Conservation (phyloP, 208 protist species). For the Polymyxa betae region DNA sequence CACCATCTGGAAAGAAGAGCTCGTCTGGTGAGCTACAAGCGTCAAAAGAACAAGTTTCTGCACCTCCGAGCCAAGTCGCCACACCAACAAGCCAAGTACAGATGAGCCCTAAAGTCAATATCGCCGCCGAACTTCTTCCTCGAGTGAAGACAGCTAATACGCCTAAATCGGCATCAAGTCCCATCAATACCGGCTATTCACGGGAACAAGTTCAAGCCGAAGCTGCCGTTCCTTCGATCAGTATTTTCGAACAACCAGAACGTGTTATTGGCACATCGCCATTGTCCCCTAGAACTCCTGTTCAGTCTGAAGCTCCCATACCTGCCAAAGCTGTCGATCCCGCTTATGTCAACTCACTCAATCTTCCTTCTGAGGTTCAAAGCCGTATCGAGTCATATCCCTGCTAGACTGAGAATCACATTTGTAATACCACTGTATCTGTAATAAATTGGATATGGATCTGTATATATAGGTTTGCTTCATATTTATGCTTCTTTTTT, state of each 20-base stretch:
- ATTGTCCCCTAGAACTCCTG: background rate
- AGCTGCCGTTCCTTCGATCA: too few relatives aligned
- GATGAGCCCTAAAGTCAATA: background rate
- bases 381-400: too few relatives aligned
- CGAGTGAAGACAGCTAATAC: background rate
- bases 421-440: too few relatives aligned
- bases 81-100: background rate
- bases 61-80: background rate
- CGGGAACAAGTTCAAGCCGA: background rate
- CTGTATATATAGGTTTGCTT: too few relatives aligned
- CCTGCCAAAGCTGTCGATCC: background rate
- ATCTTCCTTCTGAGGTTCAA: background rate
- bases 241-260: too few relatives aligned
- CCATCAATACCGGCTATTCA: background rate
- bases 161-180: background rate
- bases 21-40: too few relatives aligned
- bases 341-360: background rate
- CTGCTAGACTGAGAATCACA: too few relatives aligned
- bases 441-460: too few relatives aligned
- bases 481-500: too few relatives aligned
- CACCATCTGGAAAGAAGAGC: background rate
- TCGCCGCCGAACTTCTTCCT: background rate
- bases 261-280: background rate
- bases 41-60: background rate
- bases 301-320: background rate